Percentiles rank a stretch among this genome's conserved stretches.
Evolutionary conservation across 148 eudicot genomes (phyloP).

Genomic region (Amaranthus palmeri): DNA sequence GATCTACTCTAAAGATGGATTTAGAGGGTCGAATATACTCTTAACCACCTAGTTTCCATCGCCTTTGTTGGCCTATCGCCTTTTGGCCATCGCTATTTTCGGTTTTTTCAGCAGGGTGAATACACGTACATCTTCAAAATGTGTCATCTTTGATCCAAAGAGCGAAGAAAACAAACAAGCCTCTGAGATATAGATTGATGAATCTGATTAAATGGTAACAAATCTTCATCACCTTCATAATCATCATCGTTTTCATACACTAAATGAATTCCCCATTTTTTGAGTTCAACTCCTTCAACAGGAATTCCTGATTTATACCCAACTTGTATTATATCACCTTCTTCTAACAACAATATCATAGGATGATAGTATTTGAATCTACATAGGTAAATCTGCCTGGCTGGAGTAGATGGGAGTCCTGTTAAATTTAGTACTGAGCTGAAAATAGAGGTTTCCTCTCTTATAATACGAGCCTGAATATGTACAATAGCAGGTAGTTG

Average conservation of each 20-base stretch:
- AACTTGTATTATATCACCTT: slow-evolving; percentile 44
- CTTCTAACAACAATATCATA: slow-evolving; percentile 33
- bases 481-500: slow-evolving; percentile 29
- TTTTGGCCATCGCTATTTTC: too few relatives aligned
- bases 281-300: slow-evolving; percentile 33
- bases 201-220: slow-evolving; percentile 20
- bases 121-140: not conserved
- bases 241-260: slow-evolving; percentile 63
- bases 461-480: slow-evolving; percentile 32
- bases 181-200: slow-evolving; percentile 42
- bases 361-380: slow-evolving; percentile 39
- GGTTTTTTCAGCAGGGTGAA: too few relatives aligned
- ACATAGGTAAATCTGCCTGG: slow-evolving; percentile 50
- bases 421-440: slow-evolving; percentile 24
- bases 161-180: slow-evolving; percentile 29
- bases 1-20: too few relatives aligned
- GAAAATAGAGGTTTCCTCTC: slow-evolving; percentile 20
- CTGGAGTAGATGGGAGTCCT: slow-evolving; percentile 38
- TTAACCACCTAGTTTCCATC: too few relatives aligned
- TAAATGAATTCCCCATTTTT: slow-evolving; percentile 37
- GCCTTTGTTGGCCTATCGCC: too few relatives aligned
- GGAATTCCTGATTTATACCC: not conserved
- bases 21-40: too few relatives aligned
- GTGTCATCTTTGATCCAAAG: slow-evolving; percentile 5
- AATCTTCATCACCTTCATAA: slow-evolving; percentile 43